Percentiles rank a stretch among this genome's conserved stretches.
phyloP scores from a whole-genome alignment of 2,329 filamentous ascomycete genomes.

The Pseudocercospora crystallina region DNA sequence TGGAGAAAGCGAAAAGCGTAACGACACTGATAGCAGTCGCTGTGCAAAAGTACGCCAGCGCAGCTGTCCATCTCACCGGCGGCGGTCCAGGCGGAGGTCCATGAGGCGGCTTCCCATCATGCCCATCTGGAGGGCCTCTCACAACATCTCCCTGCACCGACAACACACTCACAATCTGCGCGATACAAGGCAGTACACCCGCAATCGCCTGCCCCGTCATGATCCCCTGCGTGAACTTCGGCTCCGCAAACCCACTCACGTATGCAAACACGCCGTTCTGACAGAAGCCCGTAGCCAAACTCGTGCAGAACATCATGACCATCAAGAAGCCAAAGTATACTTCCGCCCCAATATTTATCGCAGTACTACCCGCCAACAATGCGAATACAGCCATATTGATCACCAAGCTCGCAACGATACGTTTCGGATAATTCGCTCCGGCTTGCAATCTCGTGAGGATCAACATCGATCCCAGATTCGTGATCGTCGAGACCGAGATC shows the following conservation, averaged over 20 bases:
- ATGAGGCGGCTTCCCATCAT: conserved; percentile 5
- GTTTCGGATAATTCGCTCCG: conserved; percentile 80
- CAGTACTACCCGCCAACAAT: conserved; percentile 76
- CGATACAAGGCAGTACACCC: conserved; percentile 82
- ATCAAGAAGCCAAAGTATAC: conserved; percentile 81
- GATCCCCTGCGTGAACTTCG: conserved; percentile 91
- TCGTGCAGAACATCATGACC: conserved; percentile 74
- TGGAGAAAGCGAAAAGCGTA: conserved; percentile 71
- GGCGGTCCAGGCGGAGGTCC: conserved; percentile 30
- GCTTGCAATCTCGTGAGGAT: conserved; percentile 78
- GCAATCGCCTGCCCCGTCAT: conserved; percentile 94
- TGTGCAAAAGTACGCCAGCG: conserved; percentile 88
- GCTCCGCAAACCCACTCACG: conserved; percentile 77
- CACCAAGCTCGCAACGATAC: conserved; percentile 74
- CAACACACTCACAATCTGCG: conserved; percentile 82
- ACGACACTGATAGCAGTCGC: conserved; percentile 72
- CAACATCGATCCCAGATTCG: conserved; percentile 74
- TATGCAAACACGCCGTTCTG: conserved; percentile 96
- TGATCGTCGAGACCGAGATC: conserved; percentile 79
- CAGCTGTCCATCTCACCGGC: conserved; percentile 63
- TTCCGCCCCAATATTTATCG: conserved; percentile 61
- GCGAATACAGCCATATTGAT: conserved; percentile 77
- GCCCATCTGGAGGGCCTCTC: conserved; percentile 1
- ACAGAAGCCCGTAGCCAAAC: conserved; percentile 77
- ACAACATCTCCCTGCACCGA: conserved; percentile 47